Conservation (phyloP, 441 rosid genomes). For the Hura crepitans region DNA sequence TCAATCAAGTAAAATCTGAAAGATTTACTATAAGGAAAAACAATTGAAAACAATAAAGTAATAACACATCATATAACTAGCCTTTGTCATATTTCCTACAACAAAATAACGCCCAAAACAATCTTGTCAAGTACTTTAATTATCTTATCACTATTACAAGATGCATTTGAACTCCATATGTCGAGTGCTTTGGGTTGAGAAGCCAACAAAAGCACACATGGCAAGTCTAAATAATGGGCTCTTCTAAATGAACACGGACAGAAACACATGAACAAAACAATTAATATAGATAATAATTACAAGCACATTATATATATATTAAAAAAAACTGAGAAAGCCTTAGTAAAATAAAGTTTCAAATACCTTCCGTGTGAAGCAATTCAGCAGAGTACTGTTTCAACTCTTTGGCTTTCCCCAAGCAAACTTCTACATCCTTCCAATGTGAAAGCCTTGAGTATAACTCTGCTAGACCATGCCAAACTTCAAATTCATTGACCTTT, state of each 20-base stretch:
- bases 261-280: neutral
- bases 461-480: constrained; percentile 88
- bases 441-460: constrained; percentile 75
- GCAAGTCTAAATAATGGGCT: neutral
- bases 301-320: neutral
- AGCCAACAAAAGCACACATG: neutral
- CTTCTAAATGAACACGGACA: neutral
- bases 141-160: neutral
- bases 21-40: neutral
- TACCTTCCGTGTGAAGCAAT: constrained; percentile 74
- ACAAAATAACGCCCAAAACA: neutral
- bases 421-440: constrained; percentile 88
- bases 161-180: neutral
- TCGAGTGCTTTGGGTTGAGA: neutral
- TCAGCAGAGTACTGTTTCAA: constrained; percentile 67
- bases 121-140: neutral
- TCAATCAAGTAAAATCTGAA: neutral
- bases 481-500: constrained; percentile 74
- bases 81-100: neutral
- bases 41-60: neutral
- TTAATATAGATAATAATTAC: neutral
- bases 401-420: constrained; percentile 69
- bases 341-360: constrained; percentile 22
- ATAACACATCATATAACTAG: no score
- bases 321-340: neutral